These are phyloP conservation scores for Ambrosiella beaveri DNA, from an alignment of 2,329 filamentous ascomycete species.

Conservation along the genomic window DNA sequence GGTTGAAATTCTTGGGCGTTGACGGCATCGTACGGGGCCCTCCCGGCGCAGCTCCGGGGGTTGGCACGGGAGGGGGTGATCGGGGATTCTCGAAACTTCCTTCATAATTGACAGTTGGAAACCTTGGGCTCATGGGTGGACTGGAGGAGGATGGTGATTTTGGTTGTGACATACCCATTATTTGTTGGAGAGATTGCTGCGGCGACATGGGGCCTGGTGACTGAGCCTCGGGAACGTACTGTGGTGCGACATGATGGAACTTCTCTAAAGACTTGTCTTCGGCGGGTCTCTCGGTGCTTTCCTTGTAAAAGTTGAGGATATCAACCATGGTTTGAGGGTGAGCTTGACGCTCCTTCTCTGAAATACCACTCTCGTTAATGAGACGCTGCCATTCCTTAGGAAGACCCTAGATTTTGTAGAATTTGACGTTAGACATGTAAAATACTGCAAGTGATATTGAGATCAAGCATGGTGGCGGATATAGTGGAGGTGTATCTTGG, in stretches of 20 bases:
- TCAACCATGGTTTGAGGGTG: slow-evolving; percentile 92
- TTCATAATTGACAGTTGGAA: slow-evolving; percentile 68
- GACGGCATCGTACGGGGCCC: slow-evolving; percentile 20
- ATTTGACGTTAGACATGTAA: background rate
- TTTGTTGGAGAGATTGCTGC: slow-evolving; percentile 36
- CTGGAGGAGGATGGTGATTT: slow-evolving; percentile 39
- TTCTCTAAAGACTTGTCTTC: slow-evolving; percentile 91
- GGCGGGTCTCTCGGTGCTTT: slow-evolving; percentile 62
- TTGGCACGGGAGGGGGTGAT: slow-evolving; percentile 74
- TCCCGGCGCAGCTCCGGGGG: slow-evolving; percentile 17
- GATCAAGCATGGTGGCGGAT: background rate
- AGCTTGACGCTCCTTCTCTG: slow-evolving; percentile 86
- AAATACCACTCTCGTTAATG: slow-evolving; percentile 88
- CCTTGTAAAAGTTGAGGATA: slow-evolving; percentile 93
- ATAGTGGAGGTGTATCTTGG: background rate
- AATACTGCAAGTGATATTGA: background rate
- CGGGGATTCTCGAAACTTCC: slow-evolving; percentile 95
- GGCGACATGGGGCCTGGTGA: slow-evolving; percentile 26
- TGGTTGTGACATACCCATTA: slow-evolving; percentile 33
- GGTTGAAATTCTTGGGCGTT: slow-evolving; percentile 31
- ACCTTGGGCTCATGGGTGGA: slow-evolving; percentile 68
- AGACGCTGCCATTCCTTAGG: slow-evolving; percentile 97
- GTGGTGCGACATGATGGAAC: slow-evolving; percentile 68
- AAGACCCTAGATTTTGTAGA: slow-evolving; percentile 49
- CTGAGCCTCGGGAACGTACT: slow-evolving; percentile 27